These are phyloP conservation scores for Psidium friedrichsthalianum DNA, from an alignment of 345 rosid species.

Conservation along the genomic window DNA sequence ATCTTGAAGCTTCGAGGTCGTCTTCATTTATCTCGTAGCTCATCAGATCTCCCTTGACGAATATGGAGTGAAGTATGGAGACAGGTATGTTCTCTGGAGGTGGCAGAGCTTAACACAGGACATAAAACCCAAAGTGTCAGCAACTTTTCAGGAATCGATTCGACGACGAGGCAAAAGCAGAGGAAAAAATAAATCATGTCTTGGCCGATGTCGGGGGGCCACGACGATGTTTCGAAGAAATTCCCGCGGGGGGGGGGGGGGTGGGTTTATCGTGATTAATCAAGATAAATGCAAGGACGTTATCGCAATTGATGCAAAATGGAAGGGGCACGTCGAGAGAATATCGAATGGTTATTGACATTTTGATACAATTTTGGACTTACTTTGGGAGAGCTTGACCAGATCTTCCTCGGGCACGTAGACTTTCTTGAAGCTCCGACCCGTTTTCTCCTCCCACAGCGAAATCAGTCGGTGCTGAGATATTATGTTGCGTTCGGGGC, in stretches of 20 bases:
- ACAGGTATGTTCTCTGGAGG: conserved; percentile 13
- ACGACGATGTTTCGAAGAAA: neutral
- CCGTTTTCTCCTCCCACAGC: conserved; percentile 30
- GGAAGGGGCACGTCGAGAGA: neutral
- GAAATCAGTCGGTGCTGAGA: conserved; percentile 25
- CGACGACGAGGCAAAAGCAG: neutral
- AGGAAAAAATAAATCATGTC: neutral
- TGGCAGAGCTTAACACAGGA: conserved; percentile 6
- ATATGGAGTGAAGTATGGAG: conserved; percentile 5
- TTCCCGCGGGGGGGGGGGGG: no score
- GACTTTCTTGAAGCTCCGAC: conserved; percentile 9
- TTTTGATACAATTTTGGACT: neutral
- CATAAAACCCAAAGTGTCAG: neutral
- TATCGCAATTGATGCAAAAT: neutral
- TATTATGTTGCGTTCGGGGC: conserved; percentile 8
- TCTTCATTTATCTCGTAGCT: conserved; percentile 5
- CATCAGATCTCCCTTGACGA: conserved; percentile 9
- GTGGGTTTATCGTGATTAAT: neutral
- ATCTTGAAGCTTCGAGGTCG: conserved; percentile 13
- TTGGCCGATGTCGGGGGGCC: neutral
- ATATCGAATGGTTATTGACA: no score
- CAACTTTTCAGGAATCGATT: neutral
- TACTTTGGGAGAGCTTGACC: conserved; percentile 24
- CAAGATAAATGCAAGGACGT: neutral
- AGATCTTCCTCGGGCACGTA: conserved; percentile 17